phyloP scores from a whole-genome alignment of 164 flowering plant species.

The Saururus chinensis region DNA sequence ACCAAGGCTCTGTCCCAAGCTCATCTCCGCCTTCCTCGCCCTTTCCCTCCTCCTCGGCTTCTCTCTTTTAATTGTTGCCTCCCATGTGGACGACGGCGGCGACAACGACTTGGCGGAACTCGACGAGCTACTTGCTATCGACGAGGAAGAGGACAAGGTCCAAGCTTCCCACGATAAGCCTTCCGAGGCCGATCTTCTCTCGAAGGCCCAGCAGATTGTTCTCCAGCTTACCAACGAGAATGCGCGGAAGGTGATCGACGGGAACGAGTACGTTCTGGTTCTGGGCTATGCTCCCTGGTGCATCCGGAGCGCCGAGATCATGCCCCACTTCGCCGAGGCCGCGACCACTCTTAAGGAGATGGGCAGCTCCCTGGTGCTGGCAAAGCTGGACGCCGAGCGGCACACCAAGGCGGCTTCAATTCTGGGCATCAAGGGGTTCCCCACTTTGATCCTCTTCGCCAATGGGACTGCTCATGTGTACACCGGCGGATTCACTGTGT shows the following conservation, averaged over 20 bases:
- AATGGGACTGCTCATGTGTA: conserved; percentile 66
- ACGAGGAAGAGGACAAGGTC: conserved; percentile 37
- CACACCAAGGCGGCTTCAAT: conserved; percentile 53
- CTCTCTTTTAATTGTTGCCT: conserved; percentile 9
- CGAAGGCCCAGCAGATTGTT: conserved; percentile 67
- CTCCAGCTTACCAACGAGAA: conserved; percentile 58
- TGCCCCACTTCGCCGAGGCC: conserved; percentile 90
- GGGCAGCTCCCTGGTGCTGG: conserved; percentile 54
- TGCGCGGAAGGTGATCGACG: conserved; percentile 38
- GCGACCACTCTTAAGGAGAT: conserved; percentile 57
- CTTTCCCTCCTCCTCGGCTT: conserved; percentile 26
- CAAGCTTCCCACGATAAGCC: conserved; percentile 13
- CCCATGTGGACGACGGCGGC: conserved; percentile 15
- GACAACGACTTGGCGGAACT: conserved; percentile 42
- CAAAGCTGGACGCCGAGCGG: conserved; percentile 80
- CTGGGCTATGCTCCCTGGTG: conserved; percentile 97
- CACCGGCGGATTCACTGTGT: conserved; percentile 77
- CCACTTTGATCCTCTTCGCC: conserved; percentile 70
- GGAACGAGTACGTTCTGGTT: conserved; percentile 64
- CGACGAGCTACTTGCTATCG: conserved; percentile 62
- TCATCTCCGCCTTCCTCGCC: conserved; percentile 23
- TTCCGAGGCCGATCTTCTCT: conserved; percentile 55
- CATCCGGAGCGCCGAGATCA: conserved; percentile 73
- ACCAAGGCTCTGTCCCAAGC: neutral
- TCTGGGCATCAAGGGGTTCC: conserved; percentile 76